Percentiles rank a stretch among this genome's conserved stretches.
These are phyloP conservation scores for Diplogelasinospora grovesii DNA, from an alignment of 495 filamentous ascomycete genomes.

Conservation along the genomic window DNA sequence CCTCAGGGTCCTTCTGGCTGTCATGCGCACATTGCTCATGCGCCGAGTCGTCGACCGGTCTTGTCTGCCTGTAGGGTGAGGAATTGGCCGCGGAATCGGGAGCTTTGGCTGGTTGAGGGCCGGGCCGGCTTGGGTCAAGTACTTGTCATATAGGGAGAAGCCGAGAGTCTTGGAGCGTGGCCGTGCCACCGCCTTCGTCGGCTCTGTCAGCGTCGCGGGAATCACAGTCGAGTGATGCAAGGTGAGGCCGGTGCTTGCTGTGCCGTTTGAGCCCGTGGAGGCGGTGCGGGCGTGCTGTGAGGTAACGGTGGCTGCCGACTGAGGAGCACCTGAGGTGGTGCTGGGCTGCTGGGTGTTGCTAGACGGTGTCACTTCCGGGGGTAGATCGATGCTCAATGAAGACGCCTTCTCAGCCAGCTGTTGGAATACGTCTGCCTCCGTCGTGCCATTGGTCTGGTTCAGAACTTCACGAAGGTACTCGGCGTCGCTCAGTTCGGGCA, in stretches of 20 bases:
- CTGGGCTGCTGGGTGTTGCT: conserved; percentile 14
- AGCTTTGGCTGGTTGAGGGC: conserved; percentile 33
- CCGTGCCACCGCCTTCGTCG: conserved; percentile 14
- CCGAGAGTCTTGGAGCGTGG: conserved; percentile 36
- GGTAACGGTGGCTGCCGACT: conserved; percentile 29
- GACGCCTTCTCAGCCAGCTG: conserved; percentile 32
- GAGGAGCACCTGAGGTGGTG: conserved; percentile 20
- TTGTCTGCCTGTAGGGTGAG: conserved; percentile 11
- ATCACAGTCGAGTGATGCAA: conserved; percentile 14
- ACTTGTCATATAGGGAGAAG: conserved; percentile 49
- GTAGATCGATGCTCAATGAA: conserved; percentile 36
- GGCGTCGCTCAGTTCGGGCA: conserved; percentile 34
- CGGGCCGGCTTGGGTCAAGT: conserved; percentile 35
- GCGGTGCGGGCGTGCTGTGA: conserved; percentile 13
- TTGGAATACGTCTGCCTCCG: conserved; percentile 35
- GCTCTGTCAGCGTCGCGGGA: conserved; percentile 16
- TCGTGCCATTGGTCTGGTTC: conserved; percentile 23
- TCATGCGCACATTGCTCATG: conserved; percentile 25
- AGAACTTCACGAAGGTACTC: conserved; percentile 41
- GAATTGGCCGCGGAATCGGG: too few species aligned
- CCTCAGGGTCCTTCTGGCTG: conserved; percentile 32
- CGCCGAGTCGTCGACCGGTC: conserved; percentile 20
- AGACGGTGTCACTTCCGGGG: conserved; percentile 28
- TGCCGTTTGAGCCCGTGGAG: conserved; percentile 16
- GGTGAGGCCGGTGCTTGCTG: conserved; percentile 4